Base-by-base conservation (phyloP, 345 rosid genomes). In the Streptanthus diversifolius region DNA sequence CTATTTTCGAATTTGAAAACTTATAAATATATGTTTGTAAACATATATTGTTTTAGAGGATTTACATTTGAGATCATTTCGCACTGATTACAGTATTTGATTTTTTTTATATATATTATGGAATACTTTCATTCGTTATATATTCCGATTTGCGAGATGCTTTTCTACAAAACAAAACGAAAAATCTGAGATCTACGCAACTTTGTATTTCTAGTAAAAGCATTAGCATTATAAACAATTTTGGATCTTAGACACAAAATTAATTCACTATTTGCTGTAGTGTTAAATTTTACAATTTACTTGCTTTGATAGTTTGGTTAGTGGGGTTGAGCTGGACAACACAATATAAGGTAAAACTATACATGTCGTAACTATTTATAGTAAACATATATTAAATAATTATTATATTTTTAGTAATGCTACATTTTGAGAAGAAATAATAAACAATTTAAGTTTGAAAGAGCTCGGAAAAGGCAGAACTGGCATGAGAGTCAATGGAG, bases 401-500 rank as follows among this genome's bases (percentile, higher is more conserved):
- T 2, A 30, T 30, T 29, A 39, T 75, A 68, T 32, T 60, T 67
- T 30, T 68, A 61, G 79, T 75, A 68, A 68, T 51, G 49, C 73
- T 75, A 75, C 13, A 68, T 39, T 35, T 29, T 41, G 21, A 41
- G 25, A 40, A 59, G 8, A 66, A 40, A 52, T 68, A 62, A 63
- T 71, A 51, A 63, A 66, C 5, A 59, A 49, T 27, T 17, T 27
- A 45, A 19, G 47, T 41, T n/a, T 48, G n/a, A 58, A 63, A 75
- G 72, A 73, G 18, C 72, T 74, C 70, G 76, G 51, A 68, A 61
- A 64, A 61, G 70, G 74, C 66, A 78, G 66, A 51, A 72, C 66
- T 44, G 72, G 68, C 68, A 49, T 70, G 81, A 32, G 77, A 66
- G 86, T 70, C 75, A 66, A 66, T 60, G 84, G 82, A 70, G 80